Base-by-base conservation (phyloP, 805 yeast genomes). In the Ogataea populi-albae region DNA sequence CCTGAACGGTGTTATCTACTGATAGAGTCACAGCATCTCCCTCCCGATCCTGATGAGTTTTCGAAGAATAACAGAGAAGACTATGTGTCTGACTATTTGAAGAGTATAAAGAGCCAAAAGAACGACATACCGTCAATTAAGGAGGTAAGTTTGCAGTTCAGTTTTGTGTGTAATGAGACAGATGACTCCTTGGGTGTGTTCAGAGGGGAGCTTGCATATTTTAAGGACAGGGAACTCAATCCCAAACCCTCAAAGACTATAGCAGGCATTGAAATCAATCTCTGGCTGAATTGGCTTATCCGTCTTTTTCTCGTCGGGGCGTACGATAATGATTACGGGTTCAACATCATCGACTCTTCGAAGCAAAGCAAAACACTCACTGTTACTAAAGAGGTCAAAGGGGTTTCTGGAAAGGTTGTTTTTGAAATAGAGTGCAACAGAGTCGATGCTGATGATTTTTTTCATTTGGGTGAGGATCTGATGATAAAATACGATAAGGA, bases 211-310 rank as follows among this genome's bases (percentile, higher is more conserved):
- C 14, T 23, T 16, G 17, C 16, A 9, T 31, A 31, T 15, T 5
- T 6, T 11, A 20, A 15, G 5, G 16, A 6, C 6, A 6, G 6
- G 6, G n/a, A n/a, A n/a, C n/a, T n/a, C n/a, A 23, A 11, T 16
- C 9, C 15, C 15, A 26, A 26, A 1, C 33, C 41, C 4, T 24
- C 26, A 17, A 37, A 32, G 7, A 21, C 34, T 5, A 10, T 44
- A n/a, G 18, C 21, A 19, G 35, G 27, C 7, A 23, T 40, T 8
- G 38, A 38, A 12, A n/a, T n/a, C 5, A 27, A 23, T 3, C 20
- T 34, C 5, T 44, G 48, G 48, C 11, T 36, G 9, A 32, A 33
- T 17, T 44, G 48, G 48, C 21, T 44, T 2, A 26, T 26, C 7
- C 22, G 23, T 1, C 23, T 44, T 7, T 26, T 44, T 21, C 6